These are phyloP conservation scores for Ephemerocybe angulata DNA, from an alignment of 768 basidiomycete species.

Conservation along the genomic window DNA sequence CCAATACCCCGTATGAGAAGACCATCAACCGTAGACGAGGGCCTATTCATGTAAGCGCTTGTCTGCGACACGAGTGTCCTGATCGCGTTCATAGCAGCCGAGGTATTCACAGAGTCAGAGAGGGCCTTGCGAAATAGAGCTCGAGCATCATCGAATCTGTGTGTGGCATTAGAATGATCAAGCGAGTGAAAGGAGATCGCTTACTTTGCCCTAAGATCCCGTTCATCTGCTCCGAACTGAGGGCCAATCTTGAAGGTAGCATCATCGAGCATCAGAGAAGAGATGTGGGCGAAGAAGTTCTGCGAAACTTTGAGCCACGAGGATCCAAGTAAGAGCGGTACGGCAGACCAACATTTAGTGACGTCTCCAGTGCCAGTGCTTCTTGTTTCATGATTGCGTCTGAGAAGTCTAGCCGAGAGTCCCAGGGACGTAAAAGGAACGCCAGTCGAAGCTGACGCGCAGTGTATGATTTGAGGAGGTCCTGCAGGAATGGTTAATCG, in stretches of 20 bases:
- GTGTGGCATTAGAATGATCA: neutral
- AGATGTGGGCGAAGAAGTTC: slow-evolving; percentile 97
- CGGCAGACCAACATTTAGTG: slow-evolving; percentile 67
- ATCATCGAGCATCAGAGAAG: slow-evolving; percentile 37
- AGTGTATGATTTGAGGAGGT: slow-evolving; percentile 78
- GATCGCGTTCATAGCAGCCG: slow-evolving; percentile 69
- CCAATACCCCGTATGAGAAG: slow-evolving; percentile 60
- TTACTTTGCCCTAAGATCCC: slow-evolving; percentile 63
- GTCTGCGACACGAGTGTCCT: slow-evolving; percentile 79
- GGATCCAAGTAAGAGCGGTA: neutral
- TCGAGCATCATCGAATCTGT: slow-evolving; percentile 73
- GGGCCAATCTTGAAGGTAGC: slow-evolving; percentile 32
- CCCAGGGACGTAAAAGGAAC: slow-evolving; percentile 91
- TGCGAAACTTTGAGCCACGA: slow-evolving; percentile 26
- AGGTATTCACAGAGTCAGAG: slow-evolving; percentile 97
- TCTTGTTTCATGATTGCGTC: slow-evolving; percentile 86
- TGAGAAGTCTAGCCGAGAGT: slow-evolving; percentile 90
- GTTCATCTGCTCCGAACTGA: slow-evolving; percentile 64
- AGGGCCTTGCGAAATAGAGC: slow-evolving; percentile 77
- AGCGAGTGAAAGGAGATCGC: slow-evolving; percentile 10
- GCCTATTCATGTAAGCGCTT: slow-evolving; percentile 82
- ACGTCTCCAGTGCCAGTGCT: slow-evolving; percentile 77
- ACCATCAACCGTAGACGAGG: slow-evolving; percentile 56
- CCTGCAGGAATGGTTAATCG: slow-evolving; percentile 42
- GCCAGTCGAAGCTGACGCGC: slow-evolving; percentile 88